Base-by-base conservation (phyloP, 306 rosid genomes). In the Calophaca sinica region DNA sequence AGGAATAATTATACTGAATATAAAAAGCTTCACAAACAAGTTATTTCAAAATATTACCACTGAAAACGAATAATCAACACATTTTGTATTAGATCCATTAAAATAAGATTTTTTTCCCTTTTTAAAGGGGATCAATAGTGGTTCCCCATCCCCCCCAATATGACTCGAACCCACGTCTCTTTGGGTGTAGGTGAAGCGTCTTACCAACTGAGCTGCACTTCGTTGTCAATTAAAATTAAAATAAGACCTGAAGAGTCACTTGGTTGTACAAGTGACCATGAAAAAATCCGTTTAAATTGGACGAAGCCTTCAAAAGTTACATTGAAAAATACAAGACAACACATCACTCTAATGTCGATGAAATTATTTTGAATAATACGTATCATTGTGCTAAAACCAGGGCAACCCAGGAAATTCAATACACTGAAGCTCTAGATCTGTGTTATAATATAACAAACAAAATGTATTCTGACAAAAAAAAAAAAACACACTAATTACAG, bases 191-290 rank as follows among this genome's bases (percentile, higher is more conserved):
- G n/a, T n/a, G n/a, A n/a, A n/a, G n/a, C n/a, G n/a, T n/a, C n/a
- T n/a, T n/a, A n/a, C n/a, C n/a, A n/a, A n/a, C n/a, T n/a, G n/a
- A n/a, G n/a, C n/a, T n/a, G n/a, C n/a, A n/a, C n/a, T n/a, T n/a
- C n/a, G n/a, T n/a, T n/a, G n/a, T n/a, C n/a, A n/a, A 68, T 48
- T 42, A 20, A 42, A 42, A 68, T 48, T 42, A 20, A 42, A 42
- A 38, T 5, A 39, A 38, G 14, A 49, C 54, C n/a, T 49, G 54
- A 49, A 49, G 26, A 58, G 42, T 63, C 42, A 38, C 57, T 15
- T 3, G 2, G 36, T 10, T 62, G 69, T 39, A 9, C 9, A 38
- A 6, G 33, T 62, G 50, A 61, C 9, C 50, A 42, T 9, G 32
- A 64, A 42, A 51, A 51, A 6, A 57, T 12, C 46, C 44, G 36